These are phyloP conservation scores for Leccinum subgranulosum DNA, from an alignment of 768 basidiomycete genomes.

Conservation along the genomic window DNA sequence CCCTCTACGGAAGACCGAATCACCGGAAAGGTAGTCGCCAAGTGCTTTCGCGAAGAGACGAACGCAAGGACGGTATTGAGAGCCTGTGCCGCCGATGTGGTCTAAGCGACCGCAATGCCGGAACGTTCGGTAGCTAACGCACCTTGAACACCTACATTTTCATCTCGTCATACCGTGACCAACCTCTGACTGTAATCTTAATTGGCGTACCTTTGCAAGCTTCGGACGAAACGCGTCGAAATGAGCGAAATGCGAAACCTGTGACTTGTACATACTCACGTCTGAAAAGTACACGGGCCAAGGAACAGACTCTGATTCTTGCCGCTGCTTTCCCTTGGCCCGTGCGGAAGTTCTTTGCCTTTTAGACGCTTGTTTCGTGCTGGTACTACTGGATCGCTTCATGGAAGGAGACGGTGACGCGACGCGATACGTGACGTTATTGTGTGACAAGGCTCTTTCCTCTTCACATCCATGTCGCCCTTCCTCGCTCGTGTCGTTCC, in stretches of 20 bases:
- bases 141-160: conserved; percentile 43
- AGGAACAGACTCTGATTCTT: conserved; percentile 2
- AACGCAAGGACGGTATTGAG: conserved; percentile 89
- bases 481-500: conserved; percentile 37
- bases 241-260: not conserved
- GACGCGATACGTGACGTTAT: conserved; percentile 22
- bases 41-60: conserved; percentile 72
- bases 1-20: conserved; percentile 78
- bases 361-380: conserved; percentile 5
- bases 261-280: conserved; percentile 25
- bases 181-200: accelerated
- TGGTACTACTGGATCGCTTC: conserved; percentile 10
- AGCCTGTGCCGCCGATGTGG: conserved; percentile 44
- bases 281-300: conserved; percentile 69
- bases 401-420: conserved; percentile 13
- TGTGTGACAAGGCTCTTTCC: not conserved
- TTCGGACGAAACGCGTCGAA: conserved; percentile 19
- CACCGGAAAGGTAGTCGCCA: conserved; percentile 76
- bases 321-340: conserved; percentile 19
- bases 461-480: conserved; percentile 8
- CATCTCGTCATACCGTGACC: not conserved
- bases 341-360: conserved; percentile 11
- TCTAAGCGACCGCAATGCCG: not conserved
- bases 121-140: conserved; percentile 1
- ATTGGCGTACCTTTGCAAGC: conserved; percentile 56